Base-by-base conservation (phyloP, 331 rosid species). In the Rhamnella rubrinervis region DNA sequence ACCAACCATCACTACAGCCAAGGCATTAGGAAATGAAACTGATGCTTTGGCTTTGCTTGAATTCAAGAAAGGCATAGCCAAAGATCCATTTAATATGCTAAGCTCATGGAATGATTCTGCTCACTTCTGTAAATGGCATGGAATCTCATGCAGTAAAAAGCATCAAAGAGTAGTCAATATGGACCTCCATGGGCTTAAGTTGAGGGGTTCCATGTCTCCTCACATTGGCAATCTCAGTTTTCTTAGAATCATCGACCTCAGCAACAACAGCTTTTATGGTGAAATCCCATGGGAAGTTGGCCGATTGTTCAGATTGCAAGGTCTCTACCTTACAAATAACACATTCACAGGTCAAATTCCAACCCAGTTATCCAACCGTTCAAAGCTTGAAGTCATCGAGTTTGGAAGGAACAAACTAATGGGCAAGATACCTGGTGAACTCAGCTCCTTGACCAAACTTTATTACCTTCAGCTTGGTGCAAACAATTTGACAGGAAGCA, bases 401-500 rank as follows among this genome's bases (percentile, higher is more conserved):
- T 5, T 72, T 0, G 0, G 0, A 1, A 10, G 2, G n/a, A 72
- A 72, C 37, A 47, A 31, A 14, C 63, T 72, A 2, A 4, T 31
- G 0, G 70, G 64, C 3, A 41, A 13, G 11, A 63, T 72, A 39
- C 58, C 70, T 5, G 7, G 1, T 1, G 37, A 7, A 18, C 41
- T 63, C 1, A 46, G 77, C 37, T 63, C 70, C 6, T 55, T 55
- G 11, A 28, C 2, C 55, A 63, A 41, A 6, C 19, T 72, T n/a
- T 21, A 0, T 11, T 0, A 0, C 0, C 21, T 55, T 26, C 0
- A 1, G 2, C 7, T 72, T 40, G 13, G 0, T 1, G 0, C 0
- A 0, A 72, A 72, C n/a, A n/a, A 64, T 6, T 28, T 72, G 59
- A 28, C 37, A 0, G 65, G 65, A 40, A 41, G 46, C 35, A 63